Evolutionary conservation across 2,329 filamentous ascomycete species (phyloP), one percentile per base, ranked within the genome.

Genomic region (Colletotrichum shisoi): DNA sequence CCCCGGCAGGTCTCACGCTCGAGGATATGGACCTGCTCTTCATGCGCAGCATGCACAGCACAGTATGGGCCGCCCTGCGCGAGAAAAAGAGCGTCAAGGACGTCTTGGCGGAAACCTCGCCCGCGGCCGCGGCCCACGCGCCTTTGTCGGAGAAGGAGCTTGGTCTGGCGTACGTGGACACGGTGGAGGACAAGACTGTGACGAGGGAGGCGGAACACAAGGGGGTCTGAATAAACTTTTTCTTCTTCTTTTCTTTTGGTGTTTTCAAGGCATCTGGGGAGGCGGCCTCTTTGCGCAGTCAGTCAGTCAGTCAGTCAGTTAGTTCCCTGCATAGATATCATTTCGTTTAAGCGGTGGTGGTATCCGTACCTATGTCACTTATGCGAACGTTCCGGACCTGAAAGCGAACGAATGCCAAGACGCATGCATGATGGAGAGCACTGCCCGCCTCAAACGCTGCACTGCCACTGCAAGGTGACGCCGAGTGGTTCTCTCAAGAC

Each of bases 1-100:
- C 2, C 31, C 31, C 8, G 8, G 48, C 31, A 75, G 72, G 74
- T 42, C 74, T 83, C 9, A 78, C 80, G 3, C 76, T 84, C 5
- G 83, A 84, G 68, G 78, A 78, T 19, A 82, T 83, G 76, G 82
- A 84, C 31, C 61, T 69, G 8, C 67, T 76, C 1, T 76, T 75
- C 11, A 53, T 70, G 24, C 69, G 70, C 17, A 72, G 73, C 7
- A 74, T 73, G 12, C 72, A 72, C 56, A 72, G 71, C 56, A 74
- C 73, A 3, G 74, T 75, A 19, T 74, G 72, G 74, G 51, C 67
- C 17, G 63, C 63, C 21, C 54, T 70, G 34, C 63, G 63, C 4
- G 51, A 59, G 24, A 31, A 53, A 37, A 53, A 57, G 56, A 57
- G 56, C 27, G 42, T 21, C 42, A 46, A 39, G 27, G 11, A 57